phyloP scores from a whole-genome alignment of 1,284 basidiomycete species.

The Quambalaria eucalypti region DNA sequence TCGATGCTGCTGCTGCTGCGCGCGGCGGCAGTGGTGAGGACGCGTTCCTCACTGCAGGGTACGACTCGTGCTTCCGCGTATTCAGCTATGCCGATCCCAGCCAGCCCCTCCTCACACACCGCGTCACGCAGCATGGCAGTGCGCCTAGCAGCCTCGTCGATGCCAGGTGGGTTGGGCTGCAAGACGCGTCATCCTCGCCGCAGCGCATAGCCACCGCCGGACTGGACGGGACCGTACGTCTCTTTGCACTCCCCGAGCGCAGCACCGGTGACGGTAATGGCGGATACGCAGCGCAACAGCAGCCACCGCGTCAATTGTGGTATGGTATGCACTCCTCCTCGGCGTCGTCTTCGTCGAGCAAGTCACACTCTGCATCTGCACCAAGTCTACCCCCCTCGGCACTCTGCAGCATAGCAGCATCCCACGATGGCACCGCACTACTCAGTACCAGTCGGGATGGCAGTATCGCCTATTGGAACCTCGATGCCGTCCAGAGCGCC shows the following conservation, averaged over 20 bases:
- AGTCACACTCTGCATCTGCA: background rate
- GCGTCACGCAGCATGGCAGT: conserved; percentile 46
- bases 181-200: no score
- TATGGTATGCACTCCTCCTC: conserved; percentile 1
- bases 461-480: background rate
- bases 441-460: background rate
- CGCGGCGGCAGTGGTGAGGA: conserved; percentile 49
- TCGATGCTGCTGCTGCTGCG: conserved; percentile 60
- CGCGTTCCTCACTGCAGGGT: conserved; percentile 44
- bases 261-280: background rate
- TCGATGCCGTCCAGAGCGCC: conserved; percentile 3
- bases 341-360: no score
- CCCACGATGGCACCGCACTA: background rate
- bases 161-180: conserved; percentile 59
- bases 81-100: conserved; percentile 18
- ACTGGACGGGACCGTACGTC: conserved; percentile 63
- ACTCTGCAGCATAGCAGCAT: background rate
- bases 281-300: background rate
- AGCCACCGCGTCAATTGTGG: background rate
- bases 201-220: conserved; percentile 60
- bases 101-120: conserved; percentile 20
- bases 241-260: conserved; percentile 12
- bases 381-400: background rate
- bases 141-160: conserved; percentile 55
- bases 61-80: conserved; percentile 43